Conservation (phyloP, 2,329 filamentous ascomycete species). For the Calonectria henricotiae region DNA sequence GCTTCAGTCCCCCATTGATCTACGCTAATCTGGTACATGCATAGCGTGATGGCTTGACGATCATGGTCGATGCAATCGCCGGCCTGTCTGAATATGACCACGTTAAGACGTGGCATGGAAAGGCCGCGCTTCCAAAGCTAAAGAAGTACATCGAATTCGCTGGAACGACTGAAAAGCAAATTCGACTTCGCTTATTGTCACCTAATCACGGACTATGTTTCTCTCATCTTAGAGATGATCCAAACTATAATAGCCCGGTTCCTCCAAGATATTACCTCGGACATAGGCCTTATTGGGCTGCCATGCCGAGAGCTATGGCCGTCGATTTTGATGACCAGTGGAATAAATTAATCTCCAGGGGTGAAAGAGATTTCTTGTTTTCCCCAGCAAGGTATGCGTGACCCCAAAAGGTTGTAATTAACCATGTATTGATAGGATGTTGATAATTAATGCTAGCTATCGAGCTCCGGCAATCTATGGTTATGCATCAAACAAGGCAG, state of each 20-base stretch:
- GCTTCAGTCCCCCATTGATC: fast-evolving
- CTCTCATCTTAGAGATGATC: background rate
- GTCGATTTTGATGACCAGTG: background rate
- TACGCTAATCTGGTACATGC: background rate
- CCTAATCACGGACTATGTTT: slow-evolving; percentile 10
- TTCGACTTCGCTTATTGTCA: background rate
- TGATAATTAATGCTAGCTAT: background rate
- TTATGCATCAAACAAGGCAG: slow-evolving; percentile 21
- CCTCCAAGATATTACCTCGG: slow-evolving; percentile 6
- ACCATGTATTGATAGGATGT: background rate
- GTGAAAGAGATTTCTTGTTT: background rate
- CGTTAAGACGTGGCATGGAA: background rate
- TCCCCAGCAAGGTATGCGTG: background rate
- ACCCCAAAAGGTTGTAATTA: background rate
- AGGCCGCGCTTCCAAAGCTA: background rate
- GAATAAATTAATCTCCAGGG: background rate
- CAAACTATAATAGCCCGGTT: background rate
- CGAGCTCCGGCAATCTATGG: slow-evolving; percentile 31
- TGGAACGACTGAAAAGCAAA: slow-evolving; percentile 6
- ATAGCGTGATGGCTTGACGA: background rate
- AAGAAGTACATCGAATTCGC: slow-evolving; percentile 8
- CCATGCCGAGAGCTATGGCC: background rate
- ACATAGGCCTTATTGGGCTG: background rate
- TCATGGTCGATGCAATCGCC: background rate
- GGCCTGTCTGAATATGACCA: background rate